phyloP scores from a whole-genome alignment of 1,284 basidiomycete genomes.

The Ganoderma resinaceum region DNA sequence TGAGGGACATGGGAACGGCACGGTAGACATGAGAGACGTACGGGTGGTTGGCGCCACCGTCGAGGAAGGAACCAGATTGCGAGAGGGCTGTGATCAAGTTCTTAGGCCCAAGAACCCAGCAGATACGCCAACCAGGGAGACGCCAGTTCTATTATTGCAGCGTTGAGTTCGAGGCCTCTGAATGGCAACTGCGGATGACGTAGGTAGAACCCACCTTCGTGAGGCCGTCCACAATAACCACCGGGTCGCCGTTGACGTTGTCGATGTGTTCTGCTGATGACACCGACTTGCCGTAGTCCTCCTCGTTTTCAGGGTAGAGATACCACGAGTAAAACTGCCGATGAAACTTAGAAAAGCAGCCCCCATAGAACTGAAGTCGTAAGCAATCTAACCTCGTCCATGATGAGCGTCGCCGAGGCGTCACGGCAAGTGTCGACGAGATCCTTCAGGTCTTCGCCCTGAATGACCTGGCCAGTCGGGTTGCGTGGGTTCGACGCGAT shows the following conservation, averaged over 20 bases:
- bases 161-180: not conserved
- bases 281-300: constrained; percentile 79
- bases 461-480: constrained; percentile 85
- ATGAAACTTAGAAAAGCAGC: not conserved
- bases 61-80: constrained; percentile 89
- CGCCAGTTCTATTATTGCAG: constrained; percentile 75
- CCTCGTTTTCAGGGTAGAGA: constrained; percentile 82
- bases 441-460: constrained; percentile 81
- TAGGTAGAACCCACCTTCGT: constrained; percentile 71
- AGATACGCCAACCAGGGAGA: constrained; percentile 92
- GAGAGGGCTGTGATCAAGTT: constrained; percentile 86
- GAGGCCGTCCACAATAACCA: constrained; percentile 90
- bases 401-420: constrained; percentile 78
- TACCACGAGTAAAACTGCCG: constrained; percentile 92
- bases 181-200: not conserved
- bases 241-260: constrained; percentile 85
- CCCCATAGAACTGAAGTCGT: not conserved
- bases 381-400: constrained; percentile 77
- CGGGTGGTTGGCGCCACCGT: constrained; percentile 91
- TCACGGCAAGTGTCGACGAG: constrained; percentile 79
- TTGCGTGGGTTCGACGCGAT: constrained; percentile 93
- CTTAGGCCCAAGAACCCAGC: constrained; percentile 97
- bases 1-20: too few species aligned
- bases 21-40: constrained; percentile 44
- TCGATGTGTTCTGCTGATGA: constrained; percentile 87